A percentile compares a stretch with the other conserved stretches of the same genome.
phyloP scores from a whole-genome alignment of 495 filamentous ascomycete genomes.

The Letharia lupina region DNA sequence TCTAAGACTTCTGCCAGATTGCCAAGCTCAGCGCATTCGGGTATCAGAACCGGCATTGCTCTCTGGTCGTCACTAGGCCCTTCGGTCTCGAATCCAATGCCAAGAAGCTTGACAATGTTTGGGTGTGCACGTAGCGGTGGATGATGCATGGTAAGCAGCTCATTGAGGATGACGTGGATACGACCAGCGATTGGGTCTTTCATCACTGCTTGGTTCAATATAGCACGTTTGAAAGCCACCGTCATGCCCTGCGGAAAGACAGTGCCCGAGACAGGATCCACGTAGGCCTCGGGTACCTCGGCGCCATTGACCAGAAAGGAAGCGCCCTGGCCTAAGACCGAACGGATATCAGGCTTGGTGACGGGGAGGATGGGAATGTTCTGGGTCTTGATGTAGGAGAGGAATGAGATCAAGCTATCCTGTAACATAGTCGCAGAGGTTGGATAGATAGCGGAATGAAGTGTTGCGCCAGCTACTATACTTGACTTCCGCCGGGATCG shows the following conservation, averaged over 20 bases:
- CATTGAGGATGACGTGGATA: constrained; percentile 24
- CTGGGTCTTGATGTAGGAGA: constrained; percentile 27
- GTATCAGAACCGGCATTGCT: constrained; percentile 26
- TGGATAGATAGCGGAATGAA: constrained; percentile 25
- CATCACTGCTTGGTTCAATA: constrained; percentile 19
- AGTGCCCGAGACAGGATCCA: constrained; percentile 22
- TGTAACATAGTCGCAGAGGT: constrained; percentile 21
- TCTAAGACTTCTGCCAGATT: constrained; percentile 28
- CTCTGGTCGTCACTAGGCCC: constrained; percentile 22
- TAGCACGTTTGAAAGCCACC: constrained; percentile 26
- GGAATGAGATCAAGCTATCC: constrained; percentile 27
- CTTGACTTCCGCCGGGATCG: constrained; percentile 22
- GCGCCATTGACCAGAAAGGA: constrained; percentile 30
- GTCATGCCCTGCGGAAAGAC: constrained; percentile 23
- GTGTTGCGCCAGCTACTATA: constrained; percentile 23
- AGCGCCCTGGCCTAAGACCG: constrained; percentile 27
- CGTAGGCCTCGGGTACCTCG: constrained; percentile 24
- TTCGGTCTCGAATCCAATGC: constrained; percentile 26
- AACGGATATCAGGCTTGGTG: constrained; percentile 26
- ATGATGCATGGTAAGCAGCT: constrained; percentile 27
- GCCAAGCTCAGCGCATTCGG: constrained; percentile 27
- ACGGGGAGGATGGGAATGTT: constrained; percentile 27
- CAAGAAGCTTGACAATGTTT: constrained; percentile 29
- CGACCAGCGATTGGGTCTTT: constrained; percentile 18
- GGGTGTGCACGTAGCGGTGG: constrained; percentile 25